Conservation (phyloP, 257 asterid species). For the Fraxinus pennsylvanica region DNA sequence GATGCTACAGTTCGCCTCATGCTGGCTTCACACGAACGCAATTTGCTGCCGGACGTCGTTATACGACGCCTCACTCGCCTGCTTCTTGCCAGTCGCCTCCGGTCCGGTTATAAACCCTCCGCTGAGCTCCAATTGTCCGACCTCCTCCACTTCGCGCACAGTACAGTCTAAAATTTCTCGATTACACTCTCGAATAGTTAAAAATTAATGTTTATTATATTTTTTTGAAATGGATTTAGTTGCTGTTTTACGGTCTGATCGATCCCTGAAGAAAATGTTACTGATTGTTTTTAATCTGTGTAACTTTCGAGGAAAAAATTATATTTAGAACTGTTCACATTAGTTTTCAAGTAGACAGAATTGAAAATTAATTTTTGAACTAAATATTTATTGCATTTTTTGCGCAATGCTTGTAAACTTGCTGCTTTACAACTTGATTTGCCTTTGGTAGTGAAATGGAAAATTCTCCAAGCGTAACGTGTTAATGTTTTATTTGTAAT, state of each 20-base stretch:
- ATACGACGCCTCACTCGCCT: slow-evolving; percentile 76
- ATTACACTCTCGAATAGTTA: neutral
- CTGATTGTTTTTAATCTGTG: too few relatives aligned
- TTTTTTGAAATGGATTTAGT: neutral
- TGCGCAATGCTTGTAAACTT: too few relatives aligned
- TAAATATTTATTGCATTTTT: too few relatives aligned
- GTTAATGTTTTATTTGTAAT: too few relatives aligned
- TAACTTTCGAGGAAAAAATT: too few relatives aligned
- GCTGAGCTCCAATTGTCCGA: slow-evolving; percentile 60
- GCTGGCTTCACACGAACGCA: slow-evolving; percentile 76
- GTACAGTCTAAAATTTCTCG: slow-evolving; percentile 33
- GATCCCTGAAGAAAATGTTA: neutral
- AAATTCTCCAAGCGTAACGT: too few relatives aligned
- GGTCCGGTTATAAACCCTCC: slow-evolving; percentile 66
- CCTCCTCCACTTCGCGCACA: slow-evolving; percentile 57
- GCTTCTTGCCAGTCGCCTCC: slow-evolving; percentile 76
- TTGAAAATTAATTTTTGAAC: too few relatives aligned
- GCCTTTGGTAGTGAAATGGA: too few relatives aligned
- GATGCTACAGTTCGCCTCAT: slow-evolving; percentile 65
- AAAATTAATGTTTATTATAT: neutral
- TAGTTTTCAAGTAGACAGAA: too few relatives aligned
- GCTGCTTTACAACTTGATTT: too few relatives aligned
- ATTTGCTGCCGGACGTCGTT: slow-evolving; percentile 78
- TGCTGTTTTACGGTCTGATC: neutral
- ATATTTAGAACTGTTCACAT: too few relatives aligned